phyloP scores from a whole-genome alignment of 768 basidiomycete species.

The Pisolithus tinctorius region DNA sequence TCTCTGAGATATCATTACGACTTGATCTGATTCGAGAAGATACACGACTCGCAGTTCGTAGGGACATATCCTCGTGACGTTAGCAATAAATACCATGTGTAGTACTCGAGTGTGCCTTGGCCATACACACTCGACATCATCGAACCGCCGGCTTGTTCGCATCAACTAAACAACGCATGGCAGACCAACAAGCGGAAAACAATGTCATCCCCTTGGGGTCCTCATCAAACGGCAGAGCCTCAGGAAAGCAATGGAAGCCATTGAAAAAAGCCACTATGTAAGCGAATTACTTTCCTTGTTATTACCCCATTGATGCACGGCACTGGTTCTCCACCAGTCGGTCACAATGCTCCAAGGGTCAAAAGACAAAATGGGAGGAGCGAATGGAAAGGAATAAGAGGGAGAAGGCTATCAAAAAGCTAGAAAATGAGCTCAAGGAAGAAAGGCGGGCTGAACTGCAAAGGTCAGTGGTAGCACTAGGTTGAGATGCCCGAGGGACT shows the following conservation, averaged over 20 bases:
- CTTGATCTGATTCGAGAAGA: too few species aligned
- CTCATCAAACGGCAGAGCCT: conserved; percentile 60
- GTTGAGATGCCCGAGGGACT: neutral
- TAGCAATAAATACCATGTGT: too few species aligned
- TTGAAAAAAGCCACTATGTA: conserved; percentile 47
- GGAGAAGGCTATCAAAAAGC: conserved; percentile 63
- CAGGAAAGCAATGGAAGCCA: conserved; percentile 65
- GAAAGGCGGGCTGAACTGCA: conserved; percentile 66
- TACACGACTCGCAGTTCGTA: too few species aligned
- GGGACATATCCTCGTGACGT: too few species aligned
- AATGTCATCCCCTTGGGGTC: conserved; percentile 36
- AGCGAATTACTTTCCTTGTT: conserved; percentile 9
- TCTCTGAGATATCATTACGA: too few species aligned
- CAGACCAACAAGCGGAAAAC: neutral
- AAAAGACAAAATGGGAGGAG: conserved; percentile 65
- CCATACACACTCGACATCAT: too few species aligned
- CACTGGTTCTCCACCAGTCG: conserved; percentile 37
- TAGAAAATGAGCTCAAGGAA: conserved; percentile 66
- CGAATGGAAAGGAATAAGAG: conserved; percentile 65
- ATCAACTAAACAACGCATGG: neutral
- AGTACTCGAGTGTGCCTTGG: neutral
- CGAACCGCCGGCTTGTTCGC: neutral
- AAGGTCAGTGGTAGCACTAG: conserved; percentile 34
- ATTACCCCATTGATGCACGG: conserved; percentile 2
- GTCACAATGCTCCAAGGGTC: conserved; percentile 56